Evolutionary conservation across 225 moss, liverwort and hornwort species (phyloP), one percentile per base, ranked within the genome.

Genomic region (Antitrichia curtipendula): DNA sequence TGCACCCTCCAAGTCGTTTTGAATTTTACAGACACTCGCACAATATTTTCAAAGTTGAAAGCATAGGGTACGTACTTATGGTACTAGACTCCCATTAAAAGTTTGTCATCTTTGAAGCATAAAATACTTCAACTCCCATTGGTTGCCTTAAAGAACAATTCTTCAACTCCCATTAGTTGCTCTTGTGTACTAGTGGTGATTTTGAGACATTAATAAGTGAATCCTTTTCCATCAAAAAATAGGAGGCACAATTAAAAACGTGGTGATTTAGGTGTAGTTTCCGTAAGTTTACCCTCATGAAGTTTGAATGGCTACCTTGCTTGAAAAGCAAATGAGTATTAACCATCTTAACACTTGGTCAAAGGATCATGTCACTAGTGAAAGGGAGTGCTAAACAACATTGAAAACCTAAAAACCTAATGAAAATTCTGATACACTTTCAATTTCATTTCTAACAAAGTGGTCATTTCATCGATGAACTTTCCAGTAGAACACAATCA

Each of bases 1-100:
- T 1, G 1, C 31, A 11, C 7, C 7, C 6, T 0, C 7, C 1
- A 75, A 34, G 13, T 8, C 0, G 0, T 50, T 52, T 34, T 5
- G 13, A 21, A 22, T 34, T 52, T 34, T 31, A 2, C 1, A 0
- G 0, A 75, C 8, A 34, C 13, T 50, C 13, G 20, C 34, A 75
- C 8, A 34, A 52, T 50, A 21, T 32, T 52, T 50, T 75, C 3
- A 34, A 52, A 75, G 52, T 52, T 22, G 22, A 52, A 52, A 52
- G 5, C 2, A 5, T 13, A 34, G 34, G 52, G 0, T 13, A 34
- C 3, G 1, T 22, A 22, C 1, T 50, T 22, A 8, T 75, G 5
- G 3, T 3, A 20, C 32, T 21, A 12, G 2, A 20, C 13, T 75
- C 11, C 7, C 11, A 0, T 74, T 32, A 2, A 49, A 49, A 50